These are phyloP conservation scores for Conringia planisiliqua DNA, from an alignment of 345 rosid species.

Conservation along the genomic window DNA sequence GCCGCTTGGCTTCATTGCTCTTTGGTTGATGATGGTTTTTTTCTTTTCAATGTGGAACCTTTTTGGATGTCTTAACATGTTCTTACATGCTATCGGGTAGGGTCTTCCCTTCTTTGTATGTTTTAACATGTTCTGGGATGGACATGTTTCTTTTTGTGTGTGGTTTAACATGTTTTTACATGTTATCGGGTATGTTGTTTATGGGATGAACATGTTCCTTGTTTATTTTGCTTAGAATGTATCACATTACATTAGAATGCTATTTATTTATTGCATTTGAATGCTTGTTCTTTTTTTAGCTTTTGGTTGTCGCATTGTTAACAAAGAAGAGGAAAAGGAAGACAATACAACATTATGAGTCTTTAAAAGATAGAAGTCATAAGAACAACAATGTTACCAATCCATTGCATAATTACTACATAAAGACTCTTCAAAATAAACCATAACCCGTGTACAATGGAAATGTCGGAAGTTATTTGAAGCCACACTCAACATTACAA, in stretches of 20 bases:
- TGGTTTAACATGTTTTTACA: background rate
- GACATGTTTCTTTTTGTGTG: too few relatives aligned
- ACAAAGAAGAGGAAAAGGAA: background rate
- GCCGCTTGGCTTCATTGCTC: background rate
- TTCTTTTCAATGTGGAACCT: background rate
- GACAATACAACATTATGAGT: background rate
- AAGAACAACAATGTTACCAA: too few relatives aligned
- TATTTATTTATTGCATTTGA: background rate
- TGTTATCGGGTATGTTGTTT: too few relatives aligned
- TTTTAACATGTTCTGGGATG: background rate
- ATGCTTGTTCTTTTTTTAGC: background rate
- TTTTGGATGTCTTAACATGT: background rate
- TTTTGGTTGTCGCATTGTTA: too few relatives aligned
- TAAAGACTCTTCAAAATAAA: background rate
- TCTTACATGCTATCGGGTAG: background rate
- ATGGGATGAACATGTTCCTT: background rate
- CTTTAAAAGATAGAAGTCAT: background rate
- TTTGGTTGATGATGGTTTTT: background rate
- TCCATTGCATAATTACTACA: too few relatives aligned
- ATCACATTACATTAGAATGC: background rate
- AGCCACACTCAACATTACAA: background rate
- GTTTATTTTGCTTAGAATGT: background rate
- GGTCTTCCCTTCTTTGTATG: background rate
- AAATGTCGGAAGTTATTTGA: too few relatives aligned
- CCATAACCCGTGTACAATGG: too few relatives aligned